phyloP scores from a whole-genome alignment of 495 filamentous ascomycete species.

The Platismatia glauca region DNA sequence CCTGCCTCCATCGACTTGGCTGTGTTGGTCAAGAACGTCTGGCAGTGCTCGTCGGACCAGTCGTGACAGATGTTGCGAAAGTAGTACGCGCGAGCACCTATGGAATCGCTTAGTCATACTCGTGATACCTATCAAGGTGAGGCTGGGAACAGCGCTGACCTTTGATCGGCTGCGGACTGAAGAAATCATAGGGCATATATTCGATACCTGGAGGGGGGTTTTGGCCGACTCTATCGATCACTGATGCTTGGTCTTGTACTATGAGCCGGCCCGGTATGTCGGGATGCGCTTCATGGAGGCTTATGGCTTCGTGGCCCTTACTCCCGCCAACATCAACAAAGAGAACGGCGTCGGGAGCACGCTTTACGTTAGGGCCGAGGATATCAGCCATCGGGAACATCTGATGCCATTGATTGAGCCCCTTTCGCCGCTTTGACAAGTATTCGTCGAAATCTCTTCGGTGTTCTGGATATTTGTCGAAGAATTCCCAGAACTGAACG shows the following conservation, averaged over 20 bases:
- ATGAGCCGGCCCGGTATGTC: slow-evolving; percentile 37
- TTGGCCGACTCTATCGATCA: slow-evolving; percentile 28
- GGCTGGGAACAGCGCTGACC: slow-evolving; percentile 26
- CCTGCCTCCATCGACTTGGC: slow-evolving; percentile 34
- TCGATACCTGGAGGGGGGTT: slow-evolving; percentile 29
- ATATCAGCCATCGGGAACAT: slow-evolving; percentile 22
- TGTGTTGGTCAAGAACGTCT: slow-evolving; percentile 18
- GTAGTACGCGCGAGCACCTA: neutral
- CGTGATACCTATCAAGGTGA: neutral
- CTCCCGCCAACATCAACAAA: slow-evolving; percentile 38
- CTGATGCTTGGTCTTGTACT: slow-evolving; percentile 40
- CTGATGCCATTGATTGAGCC: slow-evolving; percentile 27
- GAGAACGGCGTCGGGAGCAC: slow-evolving; percentile 27
- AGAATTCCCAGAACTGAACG: slow-evolving; percentile 22
- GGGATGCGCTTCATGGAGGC: slow-evolving; percentile 29
- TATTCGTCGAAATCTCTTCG: slow-evolving; percentile 26
- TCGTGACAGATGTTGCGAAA: neutral
- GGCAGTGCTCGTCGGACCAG: neutral
- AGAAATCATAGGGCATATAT: slow-evolving; percentile 35
- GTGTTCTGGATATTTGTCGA: slow-evolving; percentile 25
- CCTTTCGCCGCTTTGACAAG: slow-evolving; percentile 25
- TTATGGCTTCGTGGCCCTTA: slow-evolving; percentile 33
- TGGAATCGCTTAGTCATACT: neutral
- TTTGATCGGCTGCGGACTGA: slow-evolving; percentile 35
- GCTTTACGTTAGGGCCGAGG: slow-evolving; percentile 21